Evolutionary conservation across 108 stramenopile species (phyloP), one percentile per base, ranked within the genome.

Genomic region (Nitzschia palea): DNA sequence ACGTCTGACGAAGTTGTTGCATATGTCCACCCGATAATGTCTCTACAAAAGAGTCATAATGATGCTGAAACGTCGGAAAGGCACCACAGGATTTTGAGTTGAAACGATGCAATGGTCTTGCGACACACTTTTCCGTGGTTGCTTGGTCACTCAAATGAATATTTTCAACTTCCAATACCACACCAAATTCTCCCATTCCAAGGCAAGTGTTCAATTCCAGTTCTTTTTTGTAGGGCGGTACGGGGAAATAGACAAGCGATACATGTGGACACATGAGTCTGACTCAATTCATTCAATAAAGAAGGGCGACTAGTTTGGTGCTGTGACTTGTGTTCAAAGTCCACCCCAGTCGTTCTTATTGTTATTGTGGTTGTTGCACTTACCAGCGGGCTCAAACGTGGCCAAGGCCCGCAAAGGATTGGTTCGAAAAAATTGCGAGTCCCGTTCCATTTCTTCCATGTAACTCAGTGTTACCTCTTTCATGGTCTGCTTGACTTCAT

Each of bases 101-200:
- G 9, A n/a, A 18, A 48, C 4, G 47, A 18, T 48, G 47, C 47
- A 48, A 18, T 20, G 47, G 47, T 20, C 15, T n/a, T 10, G 47
- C 10, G 10, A 15, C 18, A n/a, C 28, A 14, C 36, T 22, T 2
- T 50, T 17, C 47, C 54, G 45, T 1, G 20, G 55, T n/a, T 25
- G 48, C 9, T n/a, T 30, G 32, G 32, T 23, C 25, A 17, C 53
- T 8, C 33, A 32, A 44, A 17, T 6, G 36, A 55, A 74, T 74
- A 12, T 35, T 30, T 44, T 34, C 29, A 1, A 74, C 73, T 48
- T 54, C 55, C 2, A 53, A 8, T 17, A 74, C 51, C 15, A 37
- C 27, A 18, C 73, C 73, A 61, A 74, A 74, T 45, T 74, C 73
- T 17, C 73, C 73, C 73, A 74, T 74, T 18, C 73, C 73, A 30